Conservation (phyloP, 192 early-diverging fungal species). For the Rhizophagus clarus region DNA sequence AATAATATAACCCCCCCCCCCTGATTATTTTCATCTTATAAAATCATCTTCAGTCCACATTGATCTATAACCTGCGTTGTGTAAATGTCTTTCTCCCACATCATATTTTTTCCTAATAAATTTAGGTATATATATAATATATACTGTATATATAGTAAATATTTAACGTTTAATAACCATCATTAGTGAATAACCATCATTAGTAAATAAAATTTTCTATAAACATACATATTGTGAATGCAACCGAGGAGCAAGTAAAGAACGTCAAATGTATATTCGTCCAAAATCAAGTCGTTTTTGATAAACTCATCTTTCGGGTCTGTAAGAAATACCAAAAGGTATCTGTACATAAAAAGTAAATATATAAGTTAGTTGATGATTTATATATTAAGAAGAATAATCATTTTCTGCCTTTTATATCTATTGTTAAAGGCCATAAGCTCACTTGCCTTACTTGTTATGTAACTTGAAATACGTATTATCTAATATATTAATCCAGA, state of each 20-base stretch:
- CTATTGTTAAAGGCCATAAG: too few relatives aligned
- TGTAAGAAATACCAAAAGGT: background rate
- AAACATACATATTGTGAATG: constrained; percentile 69
- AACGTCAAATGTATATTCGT: constrained; percentile 80
- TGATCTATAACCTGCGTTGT: constrained; percentile 86
- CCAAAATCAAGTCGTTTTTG: constrained; percentile 88
- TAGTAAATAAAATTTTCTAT: too few relatives aligned
- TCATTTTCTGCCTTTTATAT: too few relatives aligned
- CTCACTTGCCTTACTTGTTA: too few relatives aligned
- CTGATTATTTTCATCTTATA: constrained; percentile 64
- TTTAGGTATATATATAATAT: background rate
- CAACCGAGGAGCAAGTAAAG: constrained; percentile 81
- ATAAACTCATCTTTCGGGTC: constrained; percentile 64
- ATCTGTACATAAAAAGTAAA: too few relatives aligned
- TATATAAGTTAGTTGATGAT: too few relatives aligned
- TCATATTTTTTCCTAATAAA: constrained; percentile 87
- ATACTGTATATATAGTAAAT: background rate
- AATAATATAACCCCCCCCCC: constrained; percentile 71
- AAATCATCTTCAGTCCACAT: constrained; percentile 59
- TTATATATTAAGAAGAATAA: too few relatives aligned
- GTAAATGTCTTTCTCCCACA: constrained; percentile 88
- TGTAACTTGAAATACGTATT: too few relatives aligned
- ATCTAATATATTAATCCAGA: background rate
- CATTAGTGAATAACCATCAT: constrained; percentile 65
- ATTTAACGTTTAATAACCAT: constrained; percentile 54